Percentiles rank a stretch among this genome's conserved stretches.
phyloP scores from a whole-genome alignment of 495 filamentous ascomycete genomes.

The Melanomma pulvis-pyrius region DNA sequence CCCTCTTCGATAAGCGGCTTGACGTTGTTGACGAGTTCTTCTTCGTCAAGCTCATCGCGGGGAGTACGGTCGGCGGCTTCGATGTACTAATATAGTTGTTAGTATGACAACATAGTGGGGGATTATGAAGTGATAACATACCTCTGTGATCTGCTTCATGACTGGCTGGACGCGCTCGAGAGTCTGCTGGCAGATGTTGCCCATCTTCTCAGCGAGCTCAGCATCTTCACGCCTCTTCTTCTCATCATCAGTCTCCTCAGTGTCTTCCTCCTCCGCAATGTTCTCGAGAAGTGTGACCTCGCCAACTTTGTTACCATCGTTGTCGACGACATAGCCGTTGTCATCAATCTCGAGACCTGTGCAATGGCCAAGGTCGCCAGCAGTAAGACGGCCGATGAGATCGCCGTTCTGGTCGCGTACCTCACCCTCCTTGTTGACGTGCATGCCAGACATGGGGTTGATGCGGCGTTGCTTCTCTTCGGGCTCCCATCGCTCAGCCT shows the following conservation, averaged over 20 bases:
- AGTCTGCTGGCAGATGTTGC: conserved; percentile 71
- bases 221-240: conserved; percentile 65
- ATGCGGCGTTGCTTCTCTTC: conserved; percentile 68
- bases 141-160: conserved; percentile 83
- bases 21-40: conserved; percentile 80
- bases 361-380: conserved; percentile 69
- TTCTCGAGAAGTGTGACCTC: conserved; percentile 80
- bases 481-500: conserved; percentile 80
- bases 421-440: conserved; percentile 80
- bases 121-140: conserved; percentile 48
- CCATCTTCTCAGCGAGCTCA: conserved; percentile 79
- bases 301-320: conserved; percentile 77
- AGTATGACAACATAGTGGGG: conserved; percentile 9
- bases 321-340: conserved; percentile 81
- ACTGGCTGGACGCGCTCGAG: conserved; percentile 83
- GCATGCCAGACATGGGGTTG: conserved; percentile 74
- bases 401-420: conserved; percentile 81
- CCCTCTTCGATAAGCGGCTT: conserved; percentile 87
- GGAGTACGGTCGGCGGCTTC: conserved; percentile 79
- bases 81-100: conserved; percentile 59
- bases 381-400: conserved; percentile 76
- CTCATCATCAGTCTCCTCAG: conserved; percentile 57
- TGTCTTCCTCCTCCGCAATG: conserved; percentile 59
- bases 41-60: conserved; percentile 91
- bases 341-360: conserved; percentile 82